These are phyloP conservation scores for Arthrinium puccinioides DNA, from an alignment of 2,329 filamentous ascomycete genomes.

Conservation along the genomic window DNA sequence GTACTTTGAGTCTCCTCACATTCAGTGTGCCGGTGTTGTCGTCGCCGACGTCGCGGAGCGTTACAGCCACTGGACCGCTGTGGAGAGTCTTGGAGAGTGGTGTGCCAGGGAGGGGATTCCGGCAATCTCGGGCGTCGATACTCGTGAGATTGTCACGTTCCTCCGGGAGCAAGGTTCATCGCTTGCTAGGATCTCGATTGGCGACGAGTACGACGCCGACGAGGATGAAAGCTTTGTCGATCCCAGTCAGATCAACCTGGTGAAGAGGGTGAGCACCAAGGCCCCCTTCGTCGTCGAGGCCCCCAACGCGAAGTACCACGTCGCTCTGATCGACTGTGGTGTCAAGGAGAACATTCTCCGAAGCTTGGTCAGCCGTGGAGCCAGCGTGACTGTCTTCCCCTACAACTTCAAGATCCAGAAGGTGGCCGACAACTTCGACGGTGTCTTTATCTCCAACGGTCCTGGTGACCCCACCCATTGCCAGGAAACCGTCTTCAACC, in stretches of 20 bases:
- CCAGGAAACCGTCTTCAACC: slow-evolving; percentile 87
- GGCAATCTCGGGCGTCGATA: slow-evolving; percentile 94
- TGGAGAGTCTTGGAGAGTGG: slow-evolving; percentile 89
- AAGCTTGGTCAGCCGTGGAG: slow-evolving; percentile 83
- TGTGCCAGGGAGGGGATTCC: slow-evolving; percentile 94
- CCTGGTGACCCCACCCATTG: slow-evolving; percentile 97
- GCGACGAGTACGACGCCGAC: slow-evolving; percentile 96
- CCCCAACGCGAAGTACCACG: slow-evolving; percentile 74
- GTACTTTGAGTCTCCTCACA: slow-evolving; percentile 97
- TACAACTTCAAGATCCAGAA: slow-evolving; percentile 98
- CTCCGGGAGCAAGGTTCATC: slow-evolving; percentile 96
- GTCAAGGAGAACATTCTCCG: slow-evolving; percentile 99
- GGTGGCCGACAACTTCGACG: slow-evolving; percentile 94
- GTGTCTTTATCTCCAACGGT: slow-evolving; percentile 98
- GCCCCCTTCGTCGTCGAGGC: slow-evolving; percentile 93
- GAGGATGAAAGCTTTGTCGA: slow-evolving; percentile 96
- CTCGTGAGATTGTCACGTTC: slow-evolving; percentile 90
- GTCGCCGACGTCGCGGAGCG: slow-evolving; percentile 89
- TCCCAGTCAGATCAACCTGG: slow-evolving; percentile 92
- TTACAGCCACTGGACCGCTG: slow-evolving; percentile 98
- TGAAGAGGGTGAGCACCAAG: slow-evolving; percentile 95
- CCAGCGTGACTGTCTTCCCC: slow-evolving; percentile 89
- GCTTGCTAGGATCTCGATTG: slow-evolving; percentile 86
- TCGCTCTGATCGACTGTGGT: slow-evolving; percentile 94
- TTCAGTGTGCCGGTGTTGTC: slow-evolving; percentile 92